Percentiles rank a stretch among this genome's conserved stretches.
Evolutionary conservation across 1,284 basidiomycete species (phyloP).

Genomic region (Tylopilus sp.): DNA sequence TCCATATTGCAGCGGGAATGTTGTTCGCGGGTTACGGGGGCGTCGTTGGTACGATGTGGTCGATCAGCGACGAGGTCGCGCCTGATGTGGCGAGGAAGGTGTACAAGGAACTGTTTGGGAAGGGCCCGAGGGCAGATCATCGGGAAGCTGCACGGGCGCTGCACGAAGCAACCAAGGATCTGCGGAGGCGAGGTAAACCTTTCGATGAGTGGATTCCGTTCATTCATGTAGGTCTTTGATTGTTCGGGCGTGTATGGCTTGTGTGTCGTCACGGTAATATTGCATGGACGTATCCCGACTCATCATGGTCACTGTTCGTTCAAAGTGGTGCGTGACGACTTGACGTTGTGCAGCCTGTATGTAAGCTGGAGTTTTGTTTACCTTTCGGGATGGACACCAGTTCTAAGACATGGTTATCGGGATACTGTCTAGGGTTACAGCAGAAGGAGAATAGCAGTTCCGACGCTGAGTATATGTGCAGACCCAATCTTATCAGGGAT

Average conservation of each 20-base stretch:
- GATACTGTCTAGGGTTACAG: no score
- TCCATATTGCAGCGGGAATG: neutral
- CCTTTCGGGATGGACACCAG: no score
- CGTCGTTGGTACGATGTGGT: neutral
- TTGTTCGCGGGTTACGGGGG: neutral
- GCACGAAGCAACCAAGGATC: neutral
- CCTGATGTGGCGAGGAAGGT: neutral
- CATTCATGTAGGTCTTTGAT: neutral
- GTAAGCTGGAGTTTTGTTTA: no score
- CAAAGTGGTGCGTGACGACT: no score
- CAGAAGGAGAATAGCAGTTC: no score
- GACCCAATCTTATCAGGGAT: conserved; percentile 61
- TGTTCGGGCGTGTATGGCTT: neutral
- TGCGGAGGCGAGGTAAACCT: neutral
- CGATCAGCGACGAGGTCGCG: no score
- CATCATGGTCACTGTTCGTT: no score
- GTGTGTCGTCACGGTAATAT: no score
- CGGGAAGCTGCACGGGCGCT: neutral
- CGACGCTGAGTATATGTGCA: conserved; percentile 65
- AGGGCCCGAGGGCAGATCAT: neutral
- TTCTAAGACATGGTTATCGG: no score
- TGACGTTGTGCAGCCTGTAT: no score
- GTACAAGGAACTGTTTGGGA: neutral
- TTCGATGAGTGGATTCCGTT: neutral
- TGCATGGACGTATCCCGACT: no score